Conservation (phyloP, 2,329 filamentous ascomycete genomes). For the Fusarium neocosmosporiellum region DNA sequence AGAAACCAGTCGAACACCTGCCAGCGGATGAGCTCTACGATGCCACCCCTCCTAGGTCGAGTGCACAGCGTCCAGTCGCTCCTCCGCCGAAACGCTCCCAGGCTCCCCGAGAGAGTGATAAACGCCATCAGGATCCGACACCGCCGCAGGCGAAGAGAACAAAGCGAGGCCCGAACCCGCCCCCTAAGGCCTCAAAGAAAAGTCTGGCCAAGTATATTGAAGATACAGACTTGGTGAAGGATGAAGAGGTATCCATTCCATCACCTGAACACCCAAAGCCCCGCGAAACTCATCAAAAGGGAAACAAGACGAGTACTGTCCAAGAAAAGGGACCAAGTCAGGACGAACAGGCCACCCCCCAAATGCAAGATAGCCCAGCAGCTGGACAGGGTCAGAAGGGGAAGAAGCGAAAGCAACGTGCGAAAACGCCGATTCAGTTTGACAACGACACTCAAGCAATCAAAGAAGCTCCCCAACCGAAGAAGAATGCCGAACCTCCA, state of each 20-base stretch:
- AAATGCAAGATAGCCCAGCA: neutral
- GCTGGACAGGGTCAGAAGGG: neutral
- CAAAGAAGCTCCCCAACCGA: conserved; percentile 19
- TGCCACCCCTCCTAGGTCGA: conserved; percentile 35
- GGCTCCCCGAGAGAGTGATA: neutral
- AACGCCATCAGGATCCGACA: neutral
- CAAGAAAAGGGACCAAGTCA: neutral
- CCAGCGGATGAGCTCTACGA: conserved; percentile 45
- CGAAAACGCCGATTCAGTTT: conserved; percentile 49
- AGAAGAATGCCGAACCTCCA: neutral
- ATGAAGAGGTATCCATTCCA: neutral
- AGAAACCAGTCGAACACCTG: conserved; percentile 28
- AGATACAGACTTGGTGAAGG: neutral
- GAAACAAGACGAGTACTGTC: neutral
- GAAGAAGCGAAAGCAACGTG: conserved; percentile 47
- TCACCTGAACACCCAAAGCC: neutral
- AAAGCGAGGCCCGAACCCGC: neutral
- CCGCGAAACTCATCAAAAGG: neutral
- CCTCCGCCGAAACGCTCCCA: neutral
- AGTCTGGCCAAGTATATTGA: conserved; percentile 4
- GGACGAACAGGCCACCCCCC: neutral
- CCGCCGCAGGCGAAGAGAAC: neutral
- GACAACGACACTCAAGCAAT: conserved; percentile 46
- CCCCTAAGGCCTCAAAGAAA: conserved; percentile 2
- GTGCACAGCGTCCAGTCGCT: neutral